These are phyloP conservation scores for Selaginella tamariscina DNA, from an alignment of 75 land plant species.

Conservation along the genomic window DNA sequence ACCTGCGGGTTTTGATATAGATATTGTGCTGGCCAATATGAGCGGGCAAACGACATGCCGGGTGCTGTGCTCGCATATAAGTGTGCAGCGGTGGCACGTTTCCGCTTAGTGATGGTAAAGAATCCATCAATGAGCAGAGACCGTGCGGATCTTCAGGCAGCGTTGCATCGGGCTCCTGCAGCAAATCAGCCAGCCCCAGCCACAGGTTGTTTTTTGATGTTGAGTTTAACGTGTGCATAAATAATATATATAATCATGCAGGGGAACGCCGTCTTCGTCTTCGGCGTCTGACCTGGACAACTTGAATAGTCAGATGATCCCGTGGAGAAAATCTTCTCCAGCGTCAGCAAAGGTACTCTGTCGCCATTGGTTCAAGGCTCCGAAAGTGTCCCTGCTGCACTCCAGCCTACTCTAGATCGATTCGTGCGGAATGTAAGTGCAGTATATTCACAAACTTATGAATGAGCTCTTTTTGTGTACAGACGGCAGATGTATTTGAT, in stretches of 20 bases:
- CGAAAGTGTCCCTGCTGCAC: slow-evolving; percentile 20
- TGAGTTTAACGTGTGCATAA: background rate
- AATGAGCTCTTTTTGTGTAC: slow-evolving; percentile 22
- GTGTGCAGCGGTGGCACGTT: slow-evolving; percentile 75
- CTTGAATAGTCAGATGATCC: slow-evolving; percentile 39
- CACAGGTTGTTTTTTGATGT: slow-evolving; percentile 13
- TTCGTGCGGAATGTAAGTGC: slow-evolving; percentile 26
- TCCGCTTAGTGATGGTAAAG: slow-evolving; percentile 53
- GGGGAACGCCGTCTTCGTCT: slow-evolving; percentile 85
- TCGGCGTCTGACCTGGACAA: slow-evolving; percentile 94
- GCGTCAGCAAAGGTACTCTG: slow-evolving; percentile 19
- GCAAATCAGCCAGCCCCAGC: slow-evolving; percentile 37
- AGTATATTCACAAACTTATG: slow-evolving; percentile 33
- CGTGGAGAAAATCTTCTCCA: slow-evolving; percentile 27
- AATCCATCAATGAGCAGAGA: slow-evolving; percentile 35
- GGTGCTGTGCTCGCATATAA: slow-evolving; percentile 92
- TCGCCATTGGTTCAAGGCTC: slow-evolving; percentile 34
- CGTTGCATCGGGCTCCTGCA: slow-evolving; percentile 32
- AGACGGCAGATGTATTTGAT: slow-evolving; percentile 52
- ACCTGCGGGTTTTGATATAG: no score
- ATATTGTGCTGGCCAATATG: slow-evolving; percentile 70
- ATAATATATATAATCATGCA: slow-evolving; percentile 17
- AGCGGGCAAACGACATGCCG: slow-evolving; percentile 56
- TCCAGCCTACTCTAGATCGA: background rate
- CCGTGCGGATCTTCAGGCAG: slow-evolving; percentile 21